These are phyloP conservation scores for Aspergillus thermomutatus DNA, from an alignment of 2,329 filamentous ascomycete species.

Conservation along the genomic window DNA sequence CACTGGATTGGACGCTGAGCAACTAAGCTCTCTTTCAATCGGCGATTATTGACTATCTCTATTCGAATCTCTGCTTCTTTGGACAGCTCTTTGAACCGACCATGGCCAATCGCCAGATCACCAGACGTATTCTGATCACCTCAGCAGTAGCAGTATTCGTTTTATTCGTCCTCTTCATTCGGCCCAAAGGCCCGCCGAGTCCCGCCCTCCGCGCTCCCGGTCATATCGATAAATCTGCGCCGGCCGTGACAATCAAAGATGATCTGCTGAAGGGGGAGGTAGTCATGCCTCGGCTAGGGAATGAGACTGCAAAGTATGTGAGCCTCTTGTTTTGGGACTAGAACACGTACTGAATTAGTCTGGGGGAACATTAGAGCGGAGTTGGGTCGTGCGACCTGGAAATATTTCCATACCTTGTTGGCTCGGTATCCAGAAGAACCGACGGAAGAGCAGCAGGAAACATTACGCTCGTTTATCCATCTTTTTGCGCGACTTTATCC, in stretches of 20 bases:
- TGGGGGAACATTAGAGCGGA: slow-evolving; percentile 49
- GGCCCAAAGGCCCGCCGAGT: slow-evolving; percentile 35
- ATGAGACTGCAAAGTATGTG: slow-evolving; percentile 47
- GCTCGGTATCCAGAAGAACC: slow-evolving; percentile 63
- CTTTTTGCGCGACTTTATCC: slow-evolving; percentile 64
- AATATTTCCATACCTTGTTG: slow-evolving; percentile 65
- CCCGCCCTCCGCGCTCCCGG: slow-evolving; percentile 40
- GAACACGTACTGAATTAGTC: slow-evolving; percentile 4
- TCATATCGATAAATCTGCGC: slow-evolving; percentile 33
- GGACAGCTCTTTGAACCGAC: neutral
- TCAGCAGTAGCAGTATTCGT: slow-evolving; percentile 31
- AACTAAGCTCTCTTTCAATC: neutral
- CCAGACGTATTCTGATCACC: slow-evolving; percentile 35
- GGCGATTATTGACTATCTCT: neutral
- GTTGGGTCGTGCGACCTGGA: slow-evolving; percentile 63
- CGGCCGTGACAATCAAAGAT: slow-evolving; percentile 25
- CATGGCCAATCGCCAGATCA: slow-evolving; percentile 38
- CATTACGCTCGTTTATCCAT: slow-evolving; percentile 59
- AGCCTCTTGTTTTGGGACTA: neutral
- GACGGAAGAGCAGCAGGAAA: slow-evolving; percentile 57
- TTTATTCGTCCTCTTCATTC: slow-evolving; percentile 37
- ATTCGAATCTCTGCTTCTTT: neutral
- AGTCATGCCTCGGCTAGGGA: slow-evolving; percentile 47
- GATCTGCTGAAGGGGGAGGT: slow-evolving; percentile 42
- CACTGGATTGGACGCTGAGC: neutral